Conservation (phyloP, 495 filamentous ascomycete species). For the Penicillium herquei region DNA sequence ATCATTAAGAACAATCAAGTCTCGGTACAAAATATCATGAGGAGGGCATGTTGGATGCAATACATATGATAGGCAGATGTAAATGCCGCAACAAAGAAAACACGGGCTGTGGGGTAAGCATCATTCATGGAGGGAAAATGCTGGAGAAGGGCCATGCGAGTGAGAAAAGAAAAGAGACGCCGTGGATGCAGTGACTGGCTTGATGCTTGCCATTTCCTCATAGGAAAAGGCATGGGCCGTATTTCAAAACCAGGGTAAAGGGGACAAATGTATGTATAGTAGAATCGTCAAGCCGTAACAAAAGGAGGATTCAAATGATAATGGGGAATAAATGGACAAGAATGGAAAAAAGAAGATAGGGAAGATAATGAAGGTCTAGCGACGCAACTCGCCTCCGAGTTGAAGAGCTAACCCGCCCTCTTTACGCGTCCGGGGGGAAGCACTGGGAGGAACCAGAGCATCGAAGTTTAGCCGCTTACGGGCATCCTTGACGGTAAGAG, state of each 20-base stretch:
- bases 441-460: constrained; percentile 53
- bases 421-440: constrained; percentile 33
- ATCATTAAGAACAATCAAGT: background rate
- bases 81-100: background rate
- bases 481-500: constrained; percentile 54
- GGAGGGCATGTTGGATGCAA: background rate
- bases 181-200: background rate
- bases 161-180: background rate
- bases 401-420: constrained; percentile 37
- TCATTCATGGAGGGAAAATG: constrained; percentile 1
- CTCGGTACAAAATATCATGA: constrained; percentile 1
- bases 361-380: constrained; percentile 11
- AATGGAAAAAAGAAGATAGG: constrained; percentile 12
- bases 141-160: background rate
- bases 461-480: constrained; percentile 69
- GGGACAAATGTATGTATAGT: constrained; percentile 24
- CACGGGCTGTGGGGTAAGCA: background rate
- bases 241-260: background rate
- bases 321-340: constrained; percentile 19
- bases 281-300: constrained; percentile 32
- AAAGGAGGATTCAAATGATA: background rate
- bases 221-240: background rate
- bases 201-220: background rate
- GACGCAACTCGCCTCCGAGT: constrained; percentile 45
- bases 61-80: background rate